Conservation (phyloP, 1,284 basidiomycete genomes). For the Tilletia indica region DNA sequence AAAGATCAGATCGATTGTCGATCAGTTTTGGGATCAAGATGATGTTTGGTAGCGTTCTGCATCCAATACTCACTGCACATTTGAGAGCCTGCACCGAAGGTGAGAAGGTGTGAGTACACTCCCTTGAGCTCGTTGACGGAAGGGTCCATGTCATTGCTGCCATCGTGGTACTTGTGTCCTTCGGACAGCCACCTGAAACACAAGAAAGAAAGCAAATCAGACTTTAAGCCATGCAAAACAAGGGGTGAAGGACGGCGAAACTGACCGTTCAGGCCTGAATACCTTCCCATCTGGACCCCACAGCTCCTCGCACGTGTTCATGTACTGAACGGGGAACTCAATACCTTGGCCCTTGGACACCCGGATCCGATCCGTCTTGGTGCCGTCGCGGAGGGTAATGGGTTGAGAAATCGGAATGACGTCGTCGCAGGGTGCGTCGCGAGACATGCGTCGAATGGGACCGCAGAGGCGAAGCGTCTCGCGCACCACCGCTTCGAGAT, state of each 20-base stretch:
- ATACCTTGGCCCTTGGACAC: constrained; percentile 37
- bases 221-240: too few species aligned
- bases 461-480: constrained; percentile 73
- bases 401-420: constrained; percentile 8
- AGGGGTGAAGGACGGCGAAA: not conserved
- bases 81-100: constrained; percentile 9
- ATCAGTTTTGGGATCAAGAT: too few species aligned
- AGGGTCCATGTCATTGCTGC: not conserved
- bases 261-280: constrained; percentile 45
- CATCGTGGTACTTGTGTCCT: constrained; percentile 9
- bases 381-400: constrained; percentile 19
- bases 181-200: constrained; percentile 14
- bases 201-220: too few species aligned
- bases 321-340: constrained; percentile 39
- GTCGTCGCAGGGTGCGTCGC: constrained; percentile 13
- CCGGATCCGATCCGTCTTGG: constrained; percentile 34
- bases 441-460: constrained; percentile 55
- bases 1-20: too few species aligned
- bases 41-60: too few species aligned
- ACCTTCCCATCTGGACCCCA: constrained; percentile 42
- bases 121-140: constrained; percentile 14
- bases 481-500: constrained; percentile 85
- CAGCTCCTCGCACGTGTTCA: constrained; percentile 37
- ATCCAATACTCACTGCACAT: not conserved
- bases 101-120: not conserved